Evolutionary conservation across 2,329 filamentous ascomycete species (phyloP).

Genomic region (Verticillium longisporum): DNA sequence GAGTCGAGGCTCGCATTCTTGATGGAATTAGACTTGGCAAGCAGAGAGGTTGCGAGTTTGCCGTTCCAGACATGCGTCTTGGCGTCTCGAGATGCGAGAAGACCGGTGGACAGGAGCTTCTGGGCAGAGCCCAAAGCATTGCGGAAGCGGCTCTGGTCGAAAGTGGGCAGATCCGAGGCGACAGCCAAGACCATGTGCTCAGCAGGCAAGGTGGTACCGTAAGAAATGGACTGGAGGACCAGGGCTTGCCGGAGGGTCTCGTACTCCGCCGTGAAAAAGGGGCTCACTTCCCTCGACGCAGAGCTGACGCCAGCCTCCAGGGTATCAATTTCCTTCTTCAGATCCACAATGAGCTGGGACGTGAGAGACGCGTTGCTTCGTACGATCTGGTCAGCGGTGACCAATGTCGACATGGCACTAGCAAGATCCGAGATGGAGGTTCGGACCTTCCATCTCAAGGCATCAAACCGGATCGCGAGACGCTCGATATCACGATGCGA

Average conservation of each 20-base stretch:
- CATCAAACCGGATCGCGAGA: slow-evolving; percentile 54
- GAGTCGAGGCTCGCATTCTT: slow-evolving; percentile 50
- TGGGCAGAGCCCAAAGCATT: slow-evolving; percentile 6
- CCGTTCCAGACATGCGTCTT: slow-evolving; percentile 27
- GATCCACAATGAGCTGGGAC: slow-evolving; percentile 39
- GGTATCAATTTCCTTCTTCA: slow-evolving; percentile 43
- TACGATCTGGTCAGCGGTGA: slow-evolving; percentile 49
- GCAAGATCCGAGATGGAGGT: slow-evolving; percentile 44
- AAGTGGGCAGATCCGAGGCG: slow-evolving; percentile 38
- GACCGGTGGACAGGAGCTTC: slow-evolving; percentile 5
- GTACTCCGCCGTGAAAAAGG: slow-evolving; percentile 49
- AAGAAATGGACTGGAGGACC: slow-evolving; percentile 26
- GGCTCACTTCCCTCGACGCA: slow-evolving; percentile 31
- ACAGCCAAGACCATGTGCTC: slow-evolving; percentile 26
- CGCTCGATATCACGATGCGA: slow-evolving; percentile 44
- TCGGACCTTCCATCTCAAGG: slow-evolving; percentile 50
- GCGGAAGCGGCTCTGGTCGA: slow-evolving; percentile 32
- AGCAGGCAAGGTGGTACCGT: slow-evolving; percentile 13
- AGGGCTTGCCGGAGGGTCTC: slow-evolving; percentile 48
- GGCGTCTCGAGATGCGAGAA: slow-evolving; percentile 6
- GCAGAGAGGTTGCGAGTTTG: slow-evolving; percentile 35
- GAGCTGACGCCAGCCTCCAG: slow-evolving; percentile 40
- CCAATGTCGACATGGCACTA: slow-evolving; percentile 46
- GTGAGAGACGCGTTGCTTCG: slow-evolving; percentile 35
- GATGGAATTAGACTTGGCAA: slow-evolving; percentile 47